Evolutionary conservation across 768 basidiomycete species (phyloP).

Genomic region (Lentinus brumalis): DNA sequence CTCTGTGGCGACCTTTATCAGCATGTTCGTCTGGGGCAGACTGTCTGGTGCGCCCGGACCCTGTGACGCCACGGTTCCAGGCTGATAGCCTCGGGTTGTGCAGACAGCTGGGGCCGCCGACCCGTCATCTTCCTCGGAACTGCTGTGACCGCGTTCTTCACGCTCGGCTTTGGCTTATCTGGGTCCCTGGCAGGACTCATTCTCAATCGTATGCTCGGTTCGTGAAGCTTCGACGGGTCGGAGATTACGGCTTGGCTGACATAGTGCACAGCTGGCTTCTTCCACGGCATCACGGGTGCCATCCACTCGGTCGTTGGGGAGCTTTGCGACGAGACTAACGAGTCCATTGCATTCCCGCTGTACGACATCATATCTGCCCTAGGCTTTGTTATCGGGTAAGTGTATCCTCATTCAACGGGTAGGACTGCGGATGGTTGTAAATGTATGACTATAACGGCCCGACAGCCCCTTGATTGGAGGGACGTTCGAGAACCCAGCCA

Average conservation of each 20-base stretch:
- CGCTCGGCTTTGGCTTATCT: constrained; percentile 60
- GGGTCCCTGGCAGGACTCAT: constrained; percentile 49
- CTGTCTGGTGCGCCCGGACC: constrained; percentile 40
- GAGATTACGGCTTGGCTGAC: background rate
- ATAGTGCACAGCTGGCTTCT: constrained; percentile 23
- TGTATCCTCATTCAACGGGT: background rate
- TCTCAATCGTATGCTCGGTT: constrained; percentile 46
- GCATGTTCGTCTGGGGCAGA: constrained; percentile 63
- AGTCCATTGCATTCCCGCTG: constrained; percentile 58
- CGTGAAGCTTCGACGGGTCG: too few relatives aligned
- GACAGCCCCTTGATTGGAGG: constrained; percentile 66
- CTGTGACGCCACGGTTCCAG: too few relatives aligned
- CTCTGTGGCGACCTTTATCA: constrained; percentile 54
- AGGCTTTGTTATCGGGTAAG: constrained; percentile 58
- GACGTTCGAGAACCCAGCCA: constrained; percentile 52
- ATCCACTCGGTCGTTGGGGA: constrained; percentile 40
- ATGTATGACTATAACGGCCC: too few relatives aligned
- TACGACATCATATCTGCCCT: constrained; percentile 61
- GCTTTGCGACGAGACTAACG: constrained; percentile 63
- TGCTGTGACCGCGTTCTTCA: constrained; percentile 49
- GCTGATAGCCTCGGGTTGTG: too few relatives aligned
- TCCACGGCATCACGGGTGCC: constrained; percentile 39
- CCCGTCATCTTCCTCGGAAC: constrained; percentile 61
- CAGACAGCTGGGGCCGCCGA: constrained; percentile 61
- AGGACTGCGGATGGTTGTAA: too few relatives aligned